phyloP scores from a whole-genome alignment of 306 rosid species.

The Fragaria ananassa region DNA sequence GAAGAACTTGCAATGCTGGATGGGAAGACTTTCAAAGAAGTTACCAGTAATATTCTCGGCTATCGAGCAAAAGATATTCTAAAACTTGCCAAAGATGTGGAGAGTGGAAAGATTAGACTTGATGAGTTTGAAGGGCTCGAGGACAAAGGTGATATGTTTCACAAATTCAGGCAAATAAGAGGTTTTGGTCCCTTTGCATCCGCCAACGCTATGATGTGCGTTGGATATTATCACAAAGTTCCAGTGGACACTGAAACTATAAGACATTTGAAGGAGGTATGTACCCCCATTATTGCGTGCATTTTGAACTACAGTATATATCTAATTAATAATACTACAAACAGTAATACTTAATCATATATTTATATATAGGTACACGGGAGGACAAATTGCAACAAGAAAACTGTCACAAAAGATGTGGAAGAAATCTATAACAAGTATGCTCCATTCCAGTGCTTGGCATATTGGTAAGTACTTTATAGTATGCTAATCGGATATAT shows the following conservation, averaged over 20 bases:
- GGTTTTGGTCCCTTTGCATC: conserved; percentile 32
- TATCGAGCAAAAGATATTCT: conserved; percentile 21
- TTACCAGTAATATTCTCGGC: conserved; percentile 10
- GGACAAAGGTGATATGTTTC: not conserved
- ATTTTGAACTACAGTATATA: too few species aligned
- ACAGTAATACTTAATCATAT: not conserved
- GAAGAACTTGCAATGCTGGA: conserved; percentile 17
- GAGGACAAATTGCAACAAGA: conserved; percentile 6
- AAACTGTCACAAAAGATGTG: not conserved
- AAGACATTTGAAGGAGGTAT: conserved; percentile 30
- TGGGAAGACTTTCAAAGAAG: not conserved
- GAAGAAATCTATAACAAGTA: conserved; percentile 23
- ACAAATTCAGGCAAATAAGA: conserved; percentile 5
- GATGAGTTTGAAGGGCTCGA: not conserved
- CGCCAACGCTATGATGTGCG: conserved; percentile 30
- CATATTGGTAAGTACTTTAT: conserved; percentile 25
- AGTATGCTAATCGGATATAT: too few species aligned
- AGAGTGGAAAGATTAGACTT: conserved; percentile 5
- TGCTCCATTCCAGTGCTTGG: conserved; percentile 39
- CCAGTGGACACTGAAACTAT: conserved; percentile 33
- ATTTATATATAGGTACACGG: conserved; percentile 19
- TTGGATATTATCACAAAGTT: conserved; percentile 27
- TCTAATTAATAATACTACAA: too few species aligned
- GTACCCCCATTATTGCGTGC: not conserved
- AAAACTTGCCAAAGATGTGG: conserved; percentile 17